Evolutionary conservation across 2,329 filamentous ascomycete genomes (phyloP).

Genomic region (Trichophyton simii): DNA sequence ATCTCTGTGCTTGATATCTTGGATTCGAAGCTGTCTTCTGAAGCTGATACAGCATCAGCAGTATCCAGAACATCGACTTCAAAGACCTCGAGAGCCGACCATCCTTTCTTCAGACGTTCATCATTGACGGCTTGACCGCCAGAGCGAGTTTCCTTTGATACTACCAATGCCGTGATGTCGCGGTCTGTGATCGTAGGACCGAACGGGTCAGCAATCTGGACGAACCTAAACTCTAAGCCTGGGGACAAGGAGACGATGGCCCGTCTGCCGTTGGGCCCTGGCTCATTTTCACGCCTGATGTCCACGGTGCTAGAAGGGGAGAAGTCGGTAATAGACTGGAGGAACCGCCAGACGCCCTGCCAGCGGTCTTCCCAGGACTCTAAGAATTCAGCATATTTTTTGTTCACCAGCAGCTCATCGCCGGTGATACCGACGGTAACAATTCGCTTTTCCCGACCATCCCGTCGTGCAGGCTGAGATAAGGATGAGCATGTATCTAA

Average conservation of each 20-base stretch:
- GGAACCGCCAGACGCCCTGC: constrained; percentile 55
- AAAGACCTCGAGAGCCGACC: constrained; percentile 63
- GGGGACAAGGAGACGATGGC: constrained; percentile 19
- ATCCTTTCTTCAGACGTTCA: constrained; percentile 63
- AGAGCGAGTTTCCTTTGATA: constrained; percentile 75
- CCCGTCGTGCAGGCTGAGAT: constrained; percentile 12
- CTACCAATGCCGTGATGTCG: constrained; percentile 64
- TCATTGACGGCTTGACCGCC: constrained; percentile 79
- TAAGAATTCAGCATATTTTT: constrained; percentile 71
- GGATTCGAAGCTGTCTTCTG: constrained; percentile 52
- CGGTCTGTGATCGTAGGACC: constrained; percentile 81
- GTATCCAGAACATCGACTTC: constrained; percentile 81
- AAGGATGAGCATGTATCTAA: constrained; percentile 40
- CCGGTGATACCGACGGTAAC: constrained; percentile 81
- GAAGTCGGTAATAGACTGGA: constrained; percentile 51
- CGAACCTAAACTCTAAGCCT: constrained; percentile 57
- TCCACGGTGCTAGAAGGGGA: constrained; percentile 28
- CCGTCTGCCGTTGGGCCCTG: constrained; percentile 29
- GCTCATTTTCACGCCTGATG: constrained; percentile 22
- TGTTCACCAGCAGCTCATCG: constrained; percentile 73
- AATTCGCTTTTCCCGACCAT: constrained; percentile 24
- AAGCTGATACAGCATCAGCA: constrained; percentile 39
- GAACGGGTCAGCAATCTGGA: constrained; percentile 75
- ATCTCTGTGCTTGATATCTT: constrained; percentile 93
- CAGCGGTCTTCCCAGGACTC: constrained; percentile 70